Base-by-base conservation (phyloP, 2,329 filamentous ascomycete genomes). In the Paraconiothyrium brasiliense region DNA sequence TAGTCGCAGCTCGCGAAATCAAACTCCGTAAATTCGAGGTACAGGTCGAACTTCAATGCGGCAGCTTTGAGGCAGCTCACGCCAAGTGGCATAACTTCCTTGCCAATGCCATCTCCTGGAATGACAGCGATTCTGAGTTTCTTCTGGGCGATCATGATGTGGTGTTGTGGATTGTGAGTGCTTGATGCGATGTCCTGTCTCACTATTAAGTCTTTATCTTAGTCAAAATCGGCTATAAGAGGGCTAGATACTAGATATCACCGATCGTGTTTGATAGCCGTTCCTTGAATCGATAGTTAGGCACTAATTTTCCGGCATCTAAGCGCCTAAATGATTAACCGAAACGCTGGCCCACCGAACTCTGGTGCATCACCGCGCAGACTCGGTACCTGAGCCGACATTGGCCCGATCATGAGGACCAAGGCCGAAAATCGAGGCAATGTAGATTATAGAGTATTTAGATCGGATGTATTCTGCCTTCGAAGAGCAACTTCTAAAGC, bases 31-130 rank as follows among this genome's bases (percentile, higher is more conserved):
- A 60, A 61, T 5, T 57, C 46, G 43, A 57, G 48, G 16, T 9
- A 43, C 8, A 55, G 48, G 13, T 32, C 37, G 24, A 41, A 37
- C 11, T 14, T 35, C 20, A 34, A 39, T 10, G 61, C 54, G 3
- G 55, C 49, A n/a, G 57, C 60, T 11, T 57, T 37, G 13, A 60
- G 54, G 14, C 41, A 58, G 27, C 49, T 54, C 27, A 51, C 22
- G 48, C 48, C 54, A 16, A 44, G 20, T 41, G 50, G 55, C 56
- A 47, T 59, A 39, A 64, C 52, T 55, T 64, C 59, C 4, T 20
- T 52, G 34, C 62, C 62, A 39, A 64, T 64, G 50, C 62, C 59
- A 44, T 64, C 62, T 32, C 62, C 62, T 14, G 61, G 49, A 22
- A 63, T 63, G 14, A 60, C 49, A 14, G 58, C 61, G 43, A 63